Conservation (phyloP, 2,329 filamentous ascomycete genomes). For the Chaetoscypha palmicola region DNA sequence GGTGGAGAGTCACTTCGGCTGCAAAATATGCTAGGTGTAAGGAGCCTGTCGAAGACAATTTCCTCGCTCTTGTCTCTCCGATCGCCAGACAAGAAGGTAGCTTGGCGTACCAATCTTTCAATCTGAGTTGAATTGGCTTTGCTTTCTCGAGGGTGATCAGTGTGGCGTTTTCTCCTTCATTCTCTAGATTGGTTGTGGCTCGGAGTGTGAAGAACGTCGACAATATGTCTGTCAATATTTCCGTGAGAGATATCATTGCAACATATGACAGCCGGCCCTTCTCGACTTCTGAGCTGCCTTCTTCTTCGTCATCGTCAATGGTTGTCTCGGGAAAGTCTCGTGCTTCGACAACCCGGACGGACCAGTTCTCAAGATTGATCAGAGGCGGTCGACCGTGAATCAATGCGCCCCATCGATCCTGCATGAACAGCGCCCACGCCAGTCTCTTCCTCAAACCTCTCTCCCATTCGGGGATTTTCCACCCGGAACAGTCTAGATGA, state of each 20-base stretch:
- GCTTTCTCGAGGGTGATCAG: conserved; percentile 38
- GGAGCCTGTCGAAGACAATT: conserved; percentile 37
- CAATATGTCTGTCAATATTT: conserved; percentile 45
- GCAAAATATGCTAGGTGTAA: conserved; percentile 46
- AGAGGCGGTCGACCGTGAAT: conserved; percentile 57
- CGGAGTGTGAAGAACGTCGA: conserved; percentile 39
- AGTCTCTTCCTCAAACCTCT: conserved; percentile 76
- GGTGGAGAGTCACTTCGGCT: conserved; percentile 44
- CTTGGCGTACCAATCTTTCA: conserved; percentile 41
- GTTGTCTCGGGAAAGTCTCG: conserved; percentile 37
- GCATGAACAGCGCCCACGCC: conserved; percentile 89
- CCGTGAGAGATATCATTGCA: conserved; percentile 43
- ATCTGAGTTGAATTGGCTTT: conserved; percentile 39
- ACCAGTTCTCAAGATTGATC: conserved; percentile 48
- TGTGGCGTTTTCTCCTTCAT: conserved; percentile 20
- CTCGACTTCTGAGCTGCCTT: conserved; percentile 37
- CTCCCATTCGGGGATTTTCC: conserved; percentile 87
- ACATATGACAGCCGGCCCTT: conserved; percentile 42
- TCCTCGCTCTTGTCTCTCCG: conserved; percentile 35
- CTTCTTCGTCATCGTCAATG: conserved; percentile 24
- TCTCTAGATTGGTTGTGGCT: conserved; percentile 20
- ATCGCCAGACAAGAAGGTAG: conserved; percentile 40
- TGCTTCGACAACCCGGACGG: conserved; percentile 38
- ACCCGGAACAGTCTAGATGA: conserved; percentile 77
- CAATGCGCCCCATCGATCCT: conserved; percentile 86